Evolutionary conservation across 108 stramenopile species (phyloP), one percentile per base, ranked within the genome.

Genomic region (Fistulifera solaris): DNA sequence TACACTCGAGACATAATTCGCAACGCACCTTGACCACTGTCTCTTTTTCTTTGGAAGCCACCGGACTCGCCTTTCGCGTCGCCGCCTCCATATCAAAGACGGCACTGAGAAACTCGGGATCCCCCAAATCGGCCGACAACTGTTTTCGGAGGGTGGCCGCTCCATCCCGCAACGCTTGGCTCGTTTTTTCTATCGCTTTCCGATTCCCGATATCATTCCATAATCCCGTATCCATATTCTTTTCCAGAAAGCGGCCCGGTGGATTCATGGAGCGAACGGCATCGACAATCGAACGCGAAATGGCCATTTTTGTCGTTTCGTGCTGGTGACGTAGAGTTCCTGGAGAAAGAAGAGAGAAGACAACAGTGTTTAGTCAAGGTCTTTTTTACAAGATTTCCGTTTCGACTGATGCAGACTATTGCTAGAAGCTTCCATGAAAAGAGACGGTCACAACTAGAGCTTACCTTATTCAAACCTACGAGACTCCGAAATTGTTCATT

Each of bases 271-370:
- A 48, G 23, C 84, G 77, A 11, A 86, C 70, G 15, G 84, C 82
- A 8, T 74, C 80, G n/a, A 90, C 88, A 41, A 90, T 85, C 17
- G 79, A 74, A 51, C 83, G 71, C 18, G 79, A 78, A 46, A 90
- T 84, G 27, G 65, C 66, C 71, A 83, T 81, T 90, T 90, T 48
- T 90, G 73, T 40, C 60, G 68, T 62, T 86, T 86, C 18, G 88
- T 75, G 44, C 75, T 78, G 12, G 78, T 72, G 31, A 81, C 82
- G 53, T 90, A 90, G 39, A 86, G 55, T 63, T 84, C 83, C 83
- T 81, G 57, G 39, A 15, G 16, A 28, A 38, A 35, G 3, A 47
- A 54, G 5, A 5, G 17, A 39, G 38, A 51, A 39, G 23, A 52
- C 1, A 41, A 47, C 27, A 18, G 16, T 31, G 54, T 55, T 35